Percentiles rank a stretch among this genome's conserved stretches.
These are phyloP conservation scores for Ceratocystis eucalypticola DNA, from an alignment of 2,329 filamentous ascomycete genomes.

Conservation along the genomic window DNA sequence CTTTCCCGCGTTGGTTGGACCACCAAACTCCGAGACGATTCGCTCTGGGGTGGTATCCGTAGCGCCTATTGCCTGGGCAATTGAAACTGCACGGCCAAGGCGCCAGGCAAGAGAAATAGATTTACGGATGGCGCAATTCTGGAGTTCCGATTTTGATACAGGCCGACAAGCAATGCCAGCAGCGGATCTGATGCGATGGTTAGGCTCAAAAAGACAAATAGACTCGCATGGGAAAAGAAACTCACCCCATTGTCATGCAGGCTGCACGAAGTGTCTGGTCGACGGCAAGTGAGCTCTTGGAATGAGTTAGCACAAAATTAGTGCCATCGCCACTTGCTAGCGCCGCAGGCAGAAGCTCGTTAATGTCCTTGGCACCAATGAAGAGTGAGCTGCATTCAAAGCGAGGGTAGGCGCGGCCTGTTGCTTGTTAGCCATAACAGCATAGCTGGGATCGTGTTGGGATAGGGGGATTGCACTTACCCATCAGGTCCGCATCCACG, in stretches of 20 bases:
- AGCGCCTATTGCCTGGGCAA: constrained; percentile 31
- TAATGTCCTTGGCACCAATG: constrained; percentile 25
- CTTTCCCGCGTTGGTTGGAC: constrained; percentile 21
- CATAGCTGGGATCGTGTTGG: too few relatives aligned
- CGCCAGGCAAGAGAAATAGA: constrained; percentile 30
- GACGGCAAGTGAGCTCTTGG: constrained; percentile 20
- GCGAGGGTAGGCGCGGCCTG: constrained; percentile 23
- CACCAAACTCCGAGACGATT: constrained; percentile 30
- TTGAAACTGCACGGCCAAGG: constrained; percentile 38
- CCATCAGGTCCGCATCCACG: constrained; percentile 31
- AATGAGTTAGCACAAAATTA: constrained; percentile 19
- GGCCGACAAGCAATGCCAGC: constrained; percentile 27
- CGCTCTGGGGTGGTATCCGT: constrained; percentile 30
- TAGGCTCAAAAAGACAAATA: constrained; percentile 8
- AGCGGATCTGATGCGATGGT: constrained; percentile 24
- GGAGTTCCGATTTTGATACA: constrained; percentile 25
- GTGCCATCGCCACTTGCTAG: constrained; percentile 22
- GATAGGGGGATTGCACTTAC: constrained; percentile 18
- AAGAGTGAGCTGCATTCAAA: constrained; percentile 25
- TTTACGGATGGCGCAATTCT: constrained; percentile 27
- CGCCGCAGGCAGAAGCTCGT: constrained; percentile 23
- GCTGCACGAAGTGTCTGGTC: constrained; percentile 18
- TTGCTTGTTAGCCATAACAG: not conserved
- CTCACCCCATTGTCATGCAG: constrained; percentile 19
- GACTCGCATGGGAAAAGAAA: not conserved